Evolutionary conservation across 2,329 filamentous ascomycete genomes (phyloP).

Genomic region (Epichloe bromicola): DNA sequence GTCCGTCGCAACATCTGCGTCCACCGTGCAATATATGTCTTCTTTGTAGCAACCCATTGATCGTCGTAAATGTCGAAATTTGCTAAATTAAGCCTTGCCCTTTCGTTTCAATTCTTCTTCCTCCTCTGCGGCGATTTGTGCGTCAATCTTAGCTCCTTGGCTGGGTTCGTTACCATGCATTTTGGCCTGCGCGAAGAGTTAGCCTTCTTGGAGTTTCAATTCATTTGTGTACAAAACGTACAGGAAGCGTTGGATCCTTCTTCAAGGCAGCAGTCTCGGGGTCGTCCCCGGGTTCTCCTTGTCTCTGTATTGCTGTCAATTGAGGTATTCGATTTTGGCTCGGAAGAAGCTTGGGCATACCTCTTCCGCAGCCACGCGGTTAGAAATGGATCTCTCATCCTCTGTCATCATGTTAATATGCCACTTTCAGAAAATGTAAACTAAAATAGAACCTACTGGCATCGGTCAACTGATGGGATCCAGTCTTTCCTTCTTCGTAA

Average conservation of each 20-base stretch:
- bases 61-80: background rate
- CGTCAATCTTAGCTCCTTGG: conserved; percentile 58
- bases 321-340: background rate
- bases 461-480: conserved; percentile 57
- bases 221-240: conserved; percentile 18
- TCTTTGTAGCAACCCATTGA: background rate
- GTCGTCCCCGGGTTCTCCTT: conserved; percentile 32
- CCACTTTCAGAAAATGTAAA: too few species aligned
- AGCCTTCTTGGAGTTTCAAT: background rate
- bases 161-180: conserved; percentile 62
- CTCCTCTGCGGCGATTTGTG: conserved; percentile 55
- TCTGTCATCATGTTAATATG: conserved; percentile 27
- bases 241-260: conserved; percentile 48
- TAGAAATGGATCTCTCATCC: conserved; percentile 59
- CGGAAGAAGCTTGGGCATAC: conserved; percentile 20
- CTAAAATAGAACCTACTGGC: conserved; percentile 43
- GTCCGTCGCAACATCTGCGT: too few species aligned
- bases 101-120: conserved; percentile 51
- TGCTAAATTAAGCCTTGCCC: conserved; percentile 17
- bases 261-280: conserved; percentile 30
- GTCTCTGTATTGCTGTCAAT: conserved; percentile 15
- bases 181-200: conserved; percentile 33
- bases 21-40: background rate
- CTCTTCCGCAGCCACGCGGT: conserved; percentile 53
- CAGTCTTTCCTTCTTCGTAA: conserved; percentile 58